phyloP scores from a whole-genome alignment of 2,329 filamentous ascomycete genomes.

The Fusarium sp. region DNA sequence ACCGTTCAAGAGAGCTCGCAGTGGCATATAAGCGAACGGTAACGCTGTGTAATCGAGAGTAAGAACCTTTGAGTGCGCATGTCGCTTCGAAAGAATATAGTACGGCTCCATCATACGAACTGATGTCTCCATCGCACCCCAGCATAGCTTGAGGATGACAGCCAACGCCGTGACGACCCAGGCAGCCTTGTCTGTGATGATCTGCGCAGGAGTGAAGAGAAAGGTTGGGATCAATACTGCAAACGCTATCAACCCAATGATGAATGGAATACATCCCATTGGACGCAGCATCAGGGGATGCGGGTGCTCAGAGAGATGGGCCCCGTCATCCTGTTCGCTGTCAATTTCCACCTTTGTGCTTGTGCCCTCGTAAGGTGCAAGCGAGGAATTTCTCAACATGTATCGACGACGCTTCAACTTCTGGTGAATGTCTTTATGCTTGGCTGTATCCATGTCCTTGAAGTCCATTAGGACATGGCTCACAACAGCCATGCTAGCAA shows the following conservation, averaged over 20 bases:
- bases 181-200: conserved; percentile 70
- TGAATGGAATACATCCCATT: conserved; percentile 70
- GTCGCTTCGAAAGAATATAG: conserved; percentile 74
- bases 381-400: conserved; percentile 75
- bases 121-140: conserved; percentile 76
- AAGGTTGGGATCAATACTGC: conserved; percentile 69
- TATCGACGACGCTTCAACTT: conserved; percentile 76
- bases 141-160: conserved; percentile 75
- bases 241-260: conserved; percentile 69
- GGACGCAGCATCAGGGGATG: conserved; percentile 77
- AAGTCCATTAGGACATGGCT: conserved; percentile 81
- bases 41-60: conserved; percentile 80
- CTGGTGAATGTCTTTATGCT: conserved; percentile 74
- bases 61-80: conserved; percentile 74
- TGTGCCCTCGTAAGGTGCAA: conserved; percentile 72
- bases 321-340: conserved; percentile 61
- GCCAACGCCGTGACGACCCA: conserved; percentile 75
- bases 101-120: conserved; percentile 82
- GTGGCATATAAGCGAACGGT: conserved; percentile 74
- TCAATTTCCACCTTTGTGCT: conserved; percentile 56
- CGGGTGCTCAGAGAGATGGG: conserved; percentile 69
- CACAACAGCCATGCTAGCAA: conserved; percentile 80
- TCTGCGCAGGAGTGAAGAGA: conserved; percentile 68
- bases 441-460: conserved; percentile 76
- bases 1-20: conserved; percentile 71